These are phyloP conservation scores for Suillus fuscotomentosus DNA, from an alignment of 768 basidiomycete genomes.

Conservation along the genomic window DNA sequence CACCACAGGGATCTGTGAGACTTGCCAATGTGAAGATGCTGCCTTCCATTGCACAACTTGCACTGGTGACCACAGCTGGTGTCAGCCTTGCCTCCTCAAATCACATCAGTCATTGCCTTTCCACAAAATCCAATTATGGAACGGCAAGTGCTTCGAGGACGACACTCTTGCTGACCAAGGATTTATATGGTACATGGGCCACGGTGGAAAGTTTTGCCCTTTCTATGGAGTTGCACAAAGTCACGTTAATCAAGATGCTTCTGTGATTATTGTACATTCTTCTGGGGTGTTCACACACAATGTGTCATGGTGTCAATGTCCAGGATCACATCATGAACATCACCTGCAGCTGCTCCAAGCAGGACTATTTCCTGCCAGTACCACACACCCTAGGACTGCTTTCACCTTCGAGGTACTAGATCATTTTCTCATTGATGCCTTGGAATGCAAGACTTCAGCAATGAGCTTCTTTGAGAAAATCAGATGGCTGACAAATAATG, in stretches of 20 bases:
- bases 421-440: slow-evolving; percentile 6
- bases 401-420: slow-evolving; percentile 8
- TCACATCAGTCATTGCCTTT: slow-evolving; percentile 2
- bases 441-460: slow-evolving; percentile 15
- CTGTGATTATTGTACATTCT: neutral
- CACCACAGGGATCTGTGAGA: slow-evolving; percentile 1
- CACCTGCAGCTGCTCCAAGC: neutral
- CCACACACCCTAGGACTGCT: neutral
- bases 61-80: slow-evolving; percentile 4
- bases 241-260: neutral
- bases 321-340: neutral
- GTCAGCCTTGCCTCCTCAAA: neutral
- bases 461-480: slow-evolving; percentile 11
- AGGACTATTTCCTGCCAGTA: slow-evolving; percentile 7
- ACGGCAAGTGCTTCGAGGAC: slow-evolving; percentile 8
- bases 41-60: slow-evolving; percentile 1
- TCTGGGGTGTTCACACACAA: slow-evolving; percentile 9
- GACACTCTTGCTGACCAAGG: slow-evolving; percentile 19
- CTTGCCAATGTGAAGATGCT: neutral
- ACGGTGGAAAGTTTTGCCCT: slow-evolving; percentile 18
- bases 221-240: neutral
- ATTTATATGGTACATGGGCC: slow-evolving; percentile 17
- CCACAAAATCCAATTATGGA: slow-evolving; percentile 20
- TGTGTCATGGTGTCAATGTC: slow-evolving; percentile 2
- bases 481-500: slow-evolving; percentile 2